Percentiles rank a stretch among this genome's conserved stretches.
These are phyloP conservation scores for Pinus tabuliformis DNA, from an alignment of 75 land plant species.

Conservation along the genomic window DNA sequence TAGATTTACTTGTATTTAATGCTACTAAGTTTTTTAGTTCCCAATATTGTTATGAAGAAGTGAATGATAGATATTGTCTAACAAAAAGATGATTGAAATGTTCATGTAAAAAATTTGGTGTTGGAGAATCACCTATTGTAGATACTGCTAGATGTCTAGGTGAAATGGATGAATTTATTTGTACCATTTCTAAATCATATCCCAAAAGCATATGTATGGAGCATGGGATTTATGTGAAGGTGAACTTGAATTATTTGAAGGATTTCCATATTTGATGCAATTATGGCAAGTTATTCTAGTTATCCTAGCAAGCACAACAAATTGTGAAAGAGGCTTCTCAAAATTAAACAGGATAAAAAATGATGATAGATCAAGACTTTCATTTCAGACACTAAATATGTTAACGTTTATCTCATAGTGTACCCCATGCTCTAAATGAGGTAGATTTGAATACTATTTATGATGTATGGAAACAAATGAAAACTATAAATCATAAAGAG, in stretches of 20 bases:
- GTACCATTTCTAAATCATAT: background rate
- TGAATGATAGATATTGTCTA: background rate
- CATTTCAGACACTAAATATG: background rate
- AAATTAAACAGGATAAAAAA: background rate
- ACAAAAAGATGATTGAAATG: background rate
- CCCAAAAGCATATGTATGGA: background rate
- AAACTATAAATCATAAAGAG: background rate
- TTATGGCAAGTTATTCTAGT: background rate
- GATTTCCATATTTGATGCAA: background rate
- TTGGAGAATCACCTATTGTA: background rate
- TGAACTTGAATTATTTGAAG: background rate
- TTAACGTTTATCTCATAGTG: background rate
- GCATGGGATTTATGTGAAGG: background rate
- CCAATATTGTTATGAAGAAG: too few species aligned
- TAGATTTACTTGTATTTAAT: background rate
- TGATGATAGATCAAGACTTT: background rate
- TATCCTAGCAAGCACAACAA: background rate
- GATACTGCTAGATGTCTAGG: background rate
- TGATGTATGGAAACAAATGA: background rate
- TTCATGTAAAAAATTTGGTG: background rate
- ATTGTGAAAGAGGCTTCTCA: background rate
- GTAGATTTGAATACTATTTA: background rate
- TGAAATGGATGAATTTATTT: background rate
- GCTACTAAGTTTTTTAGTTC: background rate
- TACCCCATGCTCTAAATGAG: background rate